phyloP scores from a whole-genome alignment of 2,329 filamentous ascomycete genomes.

The Aspergillus cejpii region DNA sequence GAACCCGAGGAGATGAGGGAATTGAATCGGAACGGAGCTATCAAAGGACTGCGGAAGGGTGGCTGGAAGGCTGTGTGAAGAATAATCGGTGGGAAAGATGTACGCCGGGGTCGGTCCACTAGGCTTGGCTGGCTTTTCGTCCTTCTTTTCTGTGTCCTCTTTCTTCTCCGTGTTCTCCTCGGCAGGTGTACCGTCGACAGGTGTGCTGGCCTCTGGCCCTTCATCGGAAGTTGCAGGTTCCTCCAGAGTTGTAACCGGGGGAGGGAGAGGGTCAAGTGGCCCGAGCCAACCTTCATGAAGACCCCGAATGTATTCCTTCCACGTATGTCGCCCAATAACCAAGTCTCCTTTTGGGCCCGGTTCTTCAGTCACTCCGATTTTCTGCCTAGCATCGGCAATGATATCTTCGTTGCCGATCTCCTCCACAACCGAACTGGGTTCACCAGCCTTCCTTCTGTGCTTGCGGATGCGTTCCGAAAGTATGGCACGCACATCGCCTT shows the following conservation, averaged over 20 bases:
- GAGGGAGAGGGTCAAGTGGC: slow-evolving; percentile 54
- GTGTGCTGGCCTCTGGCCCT: slow-evolving; percentile 22
- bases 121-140: slow-evolving; percentile 45
- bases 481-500: slow-evolving; percentile 85
- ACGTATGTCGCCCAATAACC: slow-evolving; percentile 82
- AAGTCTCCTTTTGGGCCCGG: slow-evolving; percentile 74
- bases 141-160: slow-evolving; percentile 43
- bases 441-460: slow-evolving; percentile 54
- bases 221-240: slow-evolving; percentile 18
- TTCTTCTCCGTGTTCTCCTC: slow-evolving; percentile 31
- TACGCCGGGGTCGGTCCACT: slow-evolving; percentile 62
- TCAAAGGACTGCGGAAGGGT: slow-evolving; percentile 64
- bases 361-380: slow-evolving; percentile 63
- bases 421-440: slow-evolving; percentile 43
- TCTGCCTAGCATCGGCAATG: slow-evolving; percentile 57
- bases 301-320: slow-evolving; percentile 95
- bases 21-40: slow-evolving; percentile 64
- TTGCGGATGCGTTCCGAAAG: slow-evolving; percentile 78
- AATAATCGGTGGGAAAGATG: slow-evolving; percentile 67
- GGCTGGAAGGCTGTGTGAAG: slow-evolving; percentile 56
- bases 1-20: slow-evolving; percentile 90
- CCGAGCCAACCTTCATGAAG: slow-evolving; percentile 96
- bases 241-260: slow-evolving; percentile 21
- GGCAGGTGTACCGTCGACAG: slow-evolving; percentile 23
- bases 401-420: slow-evolving; percentile 52